phyloP scores from a whole-genome alignment of 495 filamentous ascomycete species.

The Aspergillus baeticus region DNA sequence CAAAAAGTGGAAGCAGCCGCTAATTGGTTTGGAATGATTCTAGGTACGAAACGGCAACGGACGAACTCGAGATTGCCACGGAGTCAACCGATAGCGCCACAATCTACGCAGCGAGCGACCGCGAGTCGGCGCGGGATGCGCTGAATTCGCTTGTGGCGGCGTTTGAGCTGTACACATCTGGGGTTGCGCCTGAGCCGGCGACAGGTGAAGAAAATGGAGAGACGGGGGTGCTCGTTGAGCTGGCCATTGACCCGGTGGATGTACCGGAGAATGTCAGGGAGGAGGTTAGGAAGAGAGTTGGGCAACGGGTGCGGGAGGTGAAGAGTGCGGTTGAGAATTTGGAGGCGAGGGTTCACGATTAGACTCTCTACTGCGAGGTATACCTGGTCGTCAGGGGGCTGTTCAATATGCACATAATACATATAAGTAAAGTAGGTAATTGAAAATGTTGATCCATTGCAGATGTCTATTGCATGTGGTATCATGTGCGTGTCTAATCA shows the following conservation, averaged over 20 bases:
- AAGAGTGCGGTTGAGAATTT: constrained; percentile 40
- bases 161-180: constrained; percentile 36
- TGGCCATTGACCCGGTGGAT: constrained; percentile 33
- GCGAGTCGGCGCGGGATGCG: constrained; percentile 44
- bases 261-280: constrained; percentile 27
- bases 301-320: constrained; percentile 43
- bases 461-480: background rate
- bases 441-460: too few relatives aligned
- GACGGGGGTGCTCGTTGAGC: constrained; percentile 23
- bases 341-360: constrained; percentile 43
- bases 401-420: too few relatives aligned
- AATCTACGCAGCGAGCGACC: constrained; percentile 49
- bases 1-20: too few relatives aligned
- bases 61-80: constrained; percentile 49
- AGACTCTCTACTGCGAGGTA: background rate
- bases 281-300: constrained; percentile 41
- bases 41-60: constrained; percentile 41
- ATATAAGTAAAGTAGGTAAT: too few relatives aligned
- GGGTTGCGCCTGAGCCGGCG: constrained; percentile 4
- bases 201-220: background rate
- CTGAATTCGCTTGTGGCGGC: constrained; percentile 37
- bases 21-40: too few relatives aligned
- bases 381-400: background rate
- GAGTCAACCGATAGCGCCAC: constrained; percentile 42
- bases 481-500: background rate